phyloP scores from a whole-genome alignment of 2,329 filamentous ascomycete genomes.

The Nakataea oryzae region DNA sequence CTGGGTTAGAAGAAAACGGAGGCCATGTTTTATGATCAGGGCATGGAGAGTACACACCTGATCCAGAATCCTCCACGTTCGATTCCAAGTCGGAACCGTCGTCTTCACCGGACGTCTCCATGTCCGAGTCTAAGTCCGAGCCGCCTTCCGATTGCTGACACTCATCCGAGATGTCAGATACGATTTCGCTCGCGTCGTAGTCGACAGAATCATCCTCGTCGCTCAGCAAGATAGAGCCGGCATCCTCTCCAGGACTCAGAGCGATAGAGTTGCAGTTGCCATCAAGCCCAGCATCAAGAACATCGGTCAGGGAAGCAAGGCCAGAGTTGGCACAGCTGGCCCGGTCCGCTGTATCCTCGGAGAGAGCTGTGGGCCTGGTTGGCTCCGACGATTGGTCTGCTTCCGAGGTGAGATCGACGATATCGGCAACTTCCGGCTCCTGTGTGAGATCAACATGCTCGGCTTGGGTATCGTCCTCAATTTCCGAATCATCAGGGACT shows the following conservation, averaged over 20 bases:
- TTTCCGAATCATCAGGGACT: neutral
- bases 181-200: neutral
- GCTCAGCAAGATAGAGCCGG: neutral
- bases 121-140: neutral
- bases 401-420: neutral
- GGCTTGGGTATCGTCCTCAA: neutral
- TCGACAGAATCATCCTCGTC: slow-evolving; percentile 1
- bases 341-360: neutral
- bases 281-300: neutral
- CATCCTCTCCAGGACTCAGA: neutral
- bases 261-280: neutral
- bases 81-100: neutral
- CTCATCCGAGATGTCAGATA: neutral
- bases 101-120: neutral
- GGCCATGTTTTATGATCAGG: neutral
- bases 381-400: neutral
- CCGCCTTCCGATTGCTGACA: neutral
- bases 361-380: neutral
- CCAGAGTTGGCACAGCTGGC: neutral
- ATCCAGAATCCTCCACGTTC: neutral
- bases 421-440: neutral
- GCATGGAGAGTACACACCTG: neutral
- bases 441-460: neutral
- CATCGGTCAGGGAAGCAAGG: neutral
- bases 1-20: neutral